Evolutionary conservation across 1,139 yeast species (phyloP), one percentile per base, ranked within the genome.

Genomic region (Sugiyamaella sp.): DNA sequence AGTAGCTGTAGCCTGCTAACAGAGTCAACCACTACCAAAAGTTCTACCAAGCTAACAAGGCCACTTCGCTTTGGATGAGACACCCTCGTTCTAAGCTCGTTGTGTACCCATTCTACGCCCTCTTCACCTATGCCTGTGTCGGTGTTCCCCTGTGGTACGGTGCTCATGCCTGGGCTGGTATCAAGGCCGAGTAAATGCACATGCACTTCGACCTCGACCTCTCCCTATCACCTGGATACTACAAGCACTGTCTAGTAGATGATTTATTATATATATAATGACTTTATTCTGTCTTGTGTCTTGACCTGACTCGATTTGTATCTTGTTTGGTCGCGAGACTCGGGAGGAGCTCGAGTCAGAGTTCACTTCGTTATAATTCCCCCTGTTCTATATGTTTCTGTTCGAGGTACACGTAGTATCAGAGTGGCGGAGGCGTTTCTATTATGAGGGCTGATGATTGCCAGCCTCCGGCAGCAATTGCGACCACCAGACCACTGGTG

Each of bases 51-150:
- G 63, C 71, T 49, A 63, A 68, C 62, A 64, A 69, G 43, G 57
- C 65, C 57, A 62, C 67, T 42, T 72, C 74, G 32, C 61, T 72
- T 53, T 72, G 75, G 75, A 63, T 70, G 71, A 71, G 75, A 65
- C 67, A 68, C 55, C 74, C 76, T 43, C 84, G 91, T 76, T 84
- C 97, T 64, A 89, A 88, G 77, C 76, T 81, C 69, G 76, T 86
- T 72, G 81, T 90, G 65, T 88, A 86, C 76, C 97, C 97, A 72
- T 91, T 86, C 82, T 88, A 84, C 79, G 95, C 90, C 63, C 78
- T 88, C 63, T 87, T 90, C 77, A 78, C 91, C 60, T 79, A 86
- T 60, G 78, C 90, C 64, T 69, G 72, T 59, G 80, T 89, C 55
- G 80, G 80, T 61, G 80, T 82, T 61, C 88, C 95, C 65, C 75